phyloP scores from a whole-genome alignment of 305 asterid species.

The Salvia sclarea region DNA sequence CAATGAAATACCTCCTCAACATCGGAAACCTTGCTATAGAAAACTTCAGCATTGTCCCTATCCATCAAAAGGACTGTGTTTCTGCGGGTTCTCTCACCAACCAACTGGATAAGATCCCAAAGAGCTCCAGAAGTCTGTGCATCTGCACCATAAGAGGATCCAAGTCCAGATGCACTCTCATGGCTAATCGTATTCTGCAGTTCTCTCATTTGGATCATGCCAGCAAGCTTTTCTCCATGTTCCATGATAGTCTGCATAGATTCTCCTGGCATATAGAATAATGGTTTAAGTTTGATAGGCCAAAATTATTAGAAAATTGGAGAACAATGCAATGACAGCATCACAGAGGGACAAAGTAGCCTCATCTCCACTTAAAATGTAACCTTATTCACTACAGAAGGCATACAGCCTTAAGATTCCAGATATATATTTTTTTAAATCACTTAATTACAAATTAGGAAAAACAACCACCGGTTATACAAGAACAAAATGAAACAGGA shows the following conservation, averaged over 20 bases:
- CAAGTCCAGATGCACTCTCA: slow-evolving; percentile 52
- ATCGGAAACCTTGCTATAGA: slow-evolving; percentile 88
- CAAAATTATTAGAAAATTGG: slow-evolving; percentile 15
- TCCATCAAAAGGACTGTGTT: slow-evolving; percentile 94
- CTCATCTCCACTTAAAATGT: slow-evolving; percentile 4
- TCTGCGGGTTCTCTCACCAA: slow-evolving; percentile 88
- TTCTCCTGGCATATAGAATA: slow-evolving; percentile 57
- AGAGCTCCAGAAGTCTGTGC: slow-evolving; percentile 71
- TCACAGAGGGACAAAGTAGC: slow-evolving; percentile 21
- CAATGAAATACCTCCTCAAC: slow-evolving; percentile 81
- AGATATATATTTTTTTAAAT: slow-evolving; percentile 3
- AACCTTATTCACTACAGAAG: slow-evolving; percentile 17
- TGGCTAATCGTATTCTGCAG: slow-evolving; percentile 68
- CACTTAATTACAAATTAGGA: neutral
- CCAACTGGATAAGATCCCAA: slow-evolving; percentile 94
- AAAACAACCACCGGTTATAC: neutral
- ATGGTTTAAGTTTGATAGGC: slow-evolving; percentile 18
- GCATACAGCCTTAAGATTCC: slow-evolving; percentile 21
- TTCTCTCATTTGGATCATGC: slow-evolving; percentile 82
- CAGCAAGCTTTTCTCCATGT: slow-evolving; percentile 92
- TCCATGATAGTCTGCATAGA: slow-evolving; percentile 85
- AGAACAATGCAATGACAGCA: slow-evolving; percentile 15
- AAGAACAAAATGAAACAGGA: neutral
- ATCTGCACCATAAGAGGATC: slow-evolving; percentile 55
- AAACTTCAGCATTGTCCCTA: slow-evolving; percentile 96